Conservation (phyloP, 75 land plant species). For the Pinus albicaulis region DNA sequence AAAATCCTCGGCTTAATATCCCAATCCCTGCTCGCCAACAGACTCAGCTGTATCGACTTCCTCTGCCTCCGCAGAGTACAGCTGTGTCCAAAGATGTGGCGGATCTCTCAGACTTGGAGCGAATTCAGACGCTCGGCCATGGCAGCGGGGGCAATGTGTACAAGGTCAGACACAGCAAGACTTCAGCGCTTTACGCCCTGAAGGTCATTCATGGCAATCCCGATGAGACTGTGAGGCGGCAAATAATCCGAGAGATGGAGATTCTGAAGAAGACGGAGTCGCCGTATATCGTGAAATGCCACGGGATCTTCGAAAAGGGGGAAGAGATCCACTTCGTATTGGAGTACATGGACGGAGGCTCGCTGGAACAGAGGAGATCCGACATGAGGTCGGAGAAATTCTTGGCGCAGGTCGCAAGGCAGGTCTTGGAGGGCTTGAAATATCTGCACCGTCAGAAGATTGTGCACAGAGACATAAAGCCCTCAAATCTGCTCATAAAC, state of each 20-base stretch:
- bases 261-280: slow-evolving; percentile 60
- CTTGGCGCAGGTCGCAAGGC: slow-evolving; percentile 45
- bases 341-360: slow-evolving; percentile 70
- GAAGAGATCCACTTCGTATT: slow-evolving; percentile 79
- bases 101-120: slow-evolving; percentile 44
- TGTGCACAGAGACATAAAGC: slow-evolving; percentile 96
- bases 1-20: too few species aligned
- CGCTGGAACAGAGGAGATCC: slow-evolving; percentile 42
- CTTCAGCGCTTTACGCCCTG: slow-evolving; percentile 47
- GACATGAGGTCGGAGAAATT: slow-evolving; percentile 10
- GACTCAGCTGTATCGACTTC: not conserved
- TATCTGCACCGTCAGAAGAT: slow-evolving; percentile 73
- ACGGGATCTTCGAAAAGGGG: slow-evolving; percentile 67
- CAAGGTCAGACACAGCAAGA: slow-evolving; percentile 54
- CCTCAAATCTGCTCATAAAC: slow-evolving; percentile 76
- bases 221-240: slow-evolving; percentile 60
- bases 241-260: slow-evolving; percentile 77
- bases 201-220: slow-evolving; percentile 74
- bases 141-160: slow-evolving; percentile 78
- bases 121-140: slow-evolving; percentile 47
- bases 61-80: slow-evolving; percentile 13
- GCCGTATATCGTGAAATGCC: slow-evolving; percentile 70
- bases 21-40: too few species aligned
- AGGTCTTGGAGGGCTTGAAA: slow-evolving; percentile 60
- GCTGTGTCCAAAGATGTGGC: not conserved